Base-by-base conservation (phyloP, 1,139 yeast genomes). In the Hemisphaericaspora lyxosophila region DNA sequence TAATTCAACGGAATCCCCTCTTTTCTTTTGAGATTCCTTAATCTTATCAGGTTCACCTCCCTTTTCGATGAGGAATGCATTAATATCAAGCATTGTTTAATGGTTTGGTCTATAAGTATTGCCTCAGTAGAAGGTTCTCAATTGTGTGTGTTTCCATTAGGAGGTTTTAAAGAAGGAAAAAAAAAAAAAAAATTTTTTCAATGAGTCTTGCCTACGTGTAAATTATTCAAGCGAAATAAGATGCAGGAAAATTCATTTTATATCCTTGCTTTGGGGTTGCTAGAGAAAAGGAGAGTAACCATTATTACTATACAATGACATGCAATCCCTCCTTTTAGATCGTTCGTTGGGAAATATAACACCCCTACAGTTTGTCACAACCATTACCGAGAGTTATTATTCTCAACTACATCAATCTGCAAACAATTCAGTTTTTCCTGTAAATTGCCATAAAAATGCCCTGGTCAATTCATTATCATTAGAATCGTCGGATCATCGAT, bases 21-120 rank as follows among this genome's bases (percentile, higher is more conserved):
- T 87, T 49, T 95, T 95, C 64, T 73, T 80, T 67, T 92, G 98
- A 26, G 97, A 89, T 54, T 72, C 80, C 61, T 85, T 85, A 59
- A 92, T 88, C 46, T 73, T 71, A 51, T 89, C 94, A 31, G 98
- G 97, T 63, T 89, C 80, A 50, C 97, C 98, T 44, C 98, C 98
- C 67, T 88, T 89, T 61, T 92, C 98, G 53, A 82, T 95, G 53
- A 92, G 80, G 61, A 92, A 92, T 58, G 86, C 85, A 55, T 83
- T 75, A 50, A 92, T 87, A 63, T 90, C 97, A 68, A 92, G 82
- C 98, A 92, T 90, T 18, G 37, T 38, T 15, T 16, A n/a, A 20
- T 33, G 15, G 11, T 8, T 20, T 8, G 23, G 7, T 20, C 23
- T 20, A 20, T 20, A 20, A 20, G 23, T 20, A 20, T 20, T 8